Evolutionary conservation across 2,329 filamentous ascomycete species (phyloP), one percentile per base, ranked within the genome.

Genomic region (Aspergillus luchuensis): DNA sequence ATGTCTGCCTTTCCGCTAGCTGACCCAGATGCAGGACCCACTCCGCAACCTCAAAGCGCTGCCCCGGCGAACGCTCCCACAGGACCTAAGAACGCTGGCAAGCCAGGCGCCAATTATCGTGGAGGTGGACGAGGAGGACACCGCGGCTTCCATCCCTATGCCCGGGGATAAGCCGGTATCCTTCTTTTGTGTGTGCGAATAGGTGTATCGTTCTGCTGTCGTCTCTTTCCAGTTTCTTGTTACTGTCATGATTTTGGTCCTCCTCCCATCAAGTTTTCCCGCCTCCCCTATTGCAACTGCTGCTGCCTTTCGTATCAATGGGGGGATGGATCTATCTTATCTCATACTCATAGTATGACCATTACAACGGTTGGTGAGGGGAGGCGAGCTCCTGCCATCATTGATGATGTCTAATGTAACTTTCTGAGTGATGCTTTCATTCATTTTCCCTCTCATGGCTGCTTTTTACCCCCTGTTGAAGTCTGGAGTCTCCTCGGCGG

Each of bases 1-100:
- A 10, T 48, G 8, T 17, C 54, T 47, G 45, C 21, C 17, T 7
- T 23, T 45, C 17, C 17, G 30, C 28, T 72, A 59, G 76, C 76
- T 64, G 75, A 75, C 58, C 71, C 71, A 59, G 73, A 71, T 47
- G 59, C 67, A 69, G 73, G 75, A 55, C 66, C 74, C 54, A 79
- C 78, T n/a, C 74, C 78, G 5, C 78, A 80, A 57, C 78, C 79
- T 17, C 78, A 79, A 56, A 78, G 79, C 59, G 77, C 81, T 7
- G 86, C 88, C 13, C 91, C 91, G 19, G 89, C 90, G 5, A 92
- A 92, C 72, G 91, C 95, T 5, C 95, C 95, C 0, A 99, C 95
- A 0, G 95, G 95, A 0, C 95, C 95, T 4, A 96, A 96, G 84
- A 99, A 98, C 71, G 92, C 93, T 1, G 93, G 93, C 25, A 90